Percentiles rank a stretch among this genome's conserved stretches.
These are phyloP conservation scores for Mucor circinelloides DNA, from an alignment of 371 early-diverging fungal species.

Conservation along the genomic window DNA sequence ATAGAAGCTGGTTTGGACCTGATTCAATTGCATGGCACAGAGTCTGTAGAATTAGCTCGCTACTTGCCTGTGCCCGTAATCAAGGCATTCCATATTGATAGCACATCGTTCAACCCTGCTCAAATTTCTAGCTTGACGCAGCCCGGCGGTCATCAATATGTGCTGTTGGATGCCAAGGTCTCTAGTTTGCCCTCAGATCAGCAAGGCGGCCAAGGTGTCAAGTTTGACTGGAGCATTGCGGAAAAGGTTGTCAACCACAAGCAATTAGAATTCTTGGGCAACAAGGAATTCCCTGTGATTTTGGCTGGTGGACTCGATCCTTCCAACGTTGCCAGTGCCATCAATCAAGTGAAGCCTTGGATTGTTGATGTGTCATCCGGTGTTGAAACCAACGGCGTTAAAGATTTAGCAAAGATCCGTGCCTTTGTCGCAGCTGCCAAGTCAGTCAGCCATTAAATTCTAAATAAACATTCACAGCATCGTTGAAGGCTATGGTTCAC, in stretches of 20 bases:
- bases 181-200: slow-evolving; percentile 45
- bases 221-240: slow-evolving; percentile 85
- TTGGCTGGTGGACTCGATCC: slow-evolving; percentile 92
- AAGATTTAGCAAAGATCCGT: slow-evolving; percentile 70
- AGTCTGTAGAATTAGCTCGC: slow-evolving; percentile 63
- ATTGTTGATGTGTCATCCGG: slow-evolving; percentile 94
- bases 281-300: slow-evolving; percentile 65
- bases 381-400: slow-evolving; percentile 77
- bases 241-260: slow-evolving; percentile 50
- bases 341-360: slow-evolving; percentile 74
- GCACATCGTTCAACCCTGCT: slow-evolving; percentile 33
- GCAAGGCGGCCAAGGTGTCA: slow-evolving; percentile 73
- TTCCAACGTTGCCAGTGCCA: slow-evolving; percentile 78
- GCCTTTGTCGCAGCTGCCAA: slow-evolving; percentile 66
- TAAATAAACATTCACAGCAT: not conserved
- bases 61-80: slow-evolving; percentile 85
- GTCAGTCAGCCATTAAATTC: slow-evolving; percentile 8
- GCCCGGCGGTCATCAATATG: slow-evolving; percentile 66
- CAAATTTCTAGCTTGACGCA: slow-evolving; percentile 48
- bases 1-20: slow-evolving; percentile 76
- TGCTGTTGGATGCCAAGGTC: slow-evolving; percentile 75
- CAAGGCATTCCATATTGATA: slow-evolving; percentile 86
- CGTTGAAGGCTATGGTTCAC: not conserved
- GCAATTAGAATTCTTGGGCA: slow-evolving; percentile 24
- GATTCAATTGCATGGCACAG: slow-evolving; percentile 93